Percentiles rank a stretch among this genome's conserved stretches.
Conservation (phyloP, 179 eudicot genomes). For the Silene coronaria region DNA sequence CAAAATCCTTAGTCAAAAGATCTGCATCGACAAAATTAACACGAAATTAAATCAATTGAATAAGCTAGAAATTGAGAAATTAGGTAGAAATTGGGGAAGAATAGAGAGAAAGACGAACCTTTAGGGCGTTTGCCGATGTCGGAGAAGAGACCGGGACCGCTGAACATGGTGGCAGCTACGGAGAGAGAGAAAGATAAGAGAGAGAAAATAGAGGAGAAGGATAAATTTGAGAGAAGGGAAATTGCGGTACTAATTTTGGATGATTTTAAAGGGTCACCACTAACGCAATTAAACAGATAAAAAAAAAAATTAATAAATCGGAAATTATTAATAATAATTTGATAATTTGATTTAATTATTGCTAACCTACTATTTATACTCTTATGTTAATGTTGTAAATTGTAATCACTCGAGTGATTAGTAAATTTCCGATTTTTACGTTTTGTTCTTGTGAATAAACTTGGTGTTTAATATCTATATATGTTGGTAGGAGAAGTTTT, state of each 20-base stretch:
- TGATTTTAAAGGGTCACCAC: background rate
- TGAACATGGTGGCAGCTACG: conserved; percentile 44
- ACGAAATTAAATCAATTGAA: background rate
- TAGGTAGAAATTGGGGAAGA: background rate
- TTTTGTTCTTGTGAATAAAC: too few species aligned
- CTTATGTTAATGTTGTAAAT: too few species aligned
- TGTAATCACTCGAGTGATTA: too few species aligned
- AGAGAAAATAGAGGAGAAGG: conserved; percentile 12
- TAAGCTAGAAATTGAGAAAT: background rate
- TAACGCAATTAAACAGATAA: background rate
- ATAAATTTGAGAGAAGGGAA: background rate
- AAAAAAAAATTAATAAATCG: background rate
- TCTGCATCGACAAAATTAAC: conserved; percentile 35
- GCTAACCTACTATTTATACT: too few species aligned
- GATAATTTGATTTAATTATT: too few species aligned
- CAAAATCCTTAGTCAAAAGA: conserved; percentile 74
- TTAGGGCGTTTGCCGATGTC: conserved; percentile 90
- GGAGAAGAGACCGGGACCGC: conserved; percentile 85
- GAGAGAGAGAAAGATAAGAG: conserved; percentile 18
- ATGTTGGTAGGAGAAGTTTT: too few species aligned
- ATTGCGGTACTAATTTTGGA: conserved; percentile 2
- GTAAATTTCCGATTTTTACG: too few species aligned
- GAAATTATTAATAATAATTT: too few species aligned
- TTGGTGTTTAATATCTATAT: too few species aligned
- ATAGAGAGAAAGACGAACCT: conserved; percentile 33